Percentiles rank a stretch among this genome's conserved stretches.
Conservation (phyloP, 2,329 filamentous ascomycete species). For the Truncatella angustata region DNA sequence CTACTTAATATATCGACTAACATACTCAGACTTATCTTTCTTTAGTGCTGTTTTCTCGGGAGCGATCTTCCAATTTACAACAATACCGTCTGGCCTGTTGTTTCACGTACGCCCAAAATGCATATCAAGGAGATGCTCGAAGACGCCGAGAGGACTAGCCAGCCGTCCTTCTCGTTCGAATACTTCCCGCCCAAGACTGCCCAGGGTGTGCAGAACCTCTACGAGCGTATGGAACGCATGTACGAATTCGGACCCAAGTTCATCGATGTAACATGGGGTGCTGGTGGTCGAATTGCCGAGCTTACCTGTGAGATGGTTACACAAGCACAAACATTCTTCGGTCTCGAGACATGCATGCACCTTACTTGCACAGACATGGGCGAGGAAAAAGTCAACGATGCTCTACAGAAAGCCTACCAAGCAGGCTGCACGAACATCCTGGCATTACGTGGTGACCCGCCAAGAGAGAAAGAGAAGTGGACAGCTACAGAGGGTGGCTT, state of each 20-base stretch:
- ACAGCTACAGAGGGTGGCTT: conserved; percentile 83
- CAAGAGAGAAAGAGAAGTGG: conserved; percentile 92
- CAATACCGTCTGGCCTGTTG: not conserved
- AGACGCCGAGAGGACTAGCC: conserved; percentile 73
- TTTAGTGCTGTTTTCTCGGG: not conserved
- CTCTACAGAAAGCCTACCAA: conserved; percentile 84
- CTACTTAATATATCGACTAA: too few species aligned
- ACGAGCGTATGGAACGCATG: conserved; percentile 99
- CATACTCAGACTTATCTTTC: not conserved
- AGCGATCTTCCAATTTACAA: not conserved
- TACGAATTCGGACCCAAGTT: conserved; percentile 90
- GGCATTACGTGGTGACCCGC: conserved; percentile 88
- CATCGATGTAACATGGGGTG: conserved; percentile 98
- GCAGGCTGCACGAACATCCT: conserved; percentile 97
- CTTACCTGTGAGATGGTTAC: conserved; percentile 97
- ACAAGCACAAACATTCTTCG: conserved; percentile 91
- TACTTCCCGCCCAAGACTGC: conserved; percentile 99
- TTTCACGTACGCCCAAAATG: conserved; percentile 57
- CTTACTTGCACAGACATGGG: conserved; percentile 99
- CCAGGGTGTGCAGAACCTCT: conserved; percentile 97
- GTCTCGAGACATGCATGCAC: conserved; percentile 98
- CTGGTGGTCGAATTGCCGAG: conserved; percentile 85
- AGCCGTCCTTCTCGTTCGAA: conserved; percentile 96
- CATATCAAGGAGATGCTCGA: conserved; percentile 92
- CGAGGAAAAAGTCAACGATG: conserved; percentile 83